Evolutionary conservation across 2,329 filamentous ascomycete genomes (phyloP).

Genomic region (Pseudopithomyces chartarum): DNA sequence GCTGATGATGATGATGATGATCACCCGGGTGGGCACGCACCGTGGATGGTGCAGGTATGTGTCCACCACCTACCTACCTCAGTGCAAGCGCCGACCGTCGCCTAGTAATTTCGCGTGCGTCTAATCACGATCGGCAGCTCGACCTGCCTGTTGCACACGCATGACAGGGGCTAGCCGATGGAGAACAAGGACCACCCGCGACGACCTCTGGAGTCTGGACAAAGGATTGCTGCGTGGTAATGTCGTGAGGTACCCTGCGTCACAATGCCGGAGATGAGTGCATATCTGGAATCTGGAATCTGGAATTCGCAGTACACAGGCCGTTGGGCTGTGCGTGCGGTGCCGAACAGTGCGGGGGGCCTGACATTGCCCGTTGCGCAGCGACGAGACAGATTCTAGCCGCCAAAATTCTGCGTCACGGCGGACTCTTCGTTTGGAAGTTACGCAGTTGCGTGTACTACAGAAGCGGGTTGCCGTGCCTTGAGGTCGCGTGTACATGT

Average conservation of each 20-base stretch:
- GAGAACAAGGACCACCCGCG: neutral
- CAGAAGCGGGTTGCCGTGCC: no score
- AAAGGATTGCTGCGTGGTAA: neutral
- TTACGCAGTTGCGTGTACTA: no score
- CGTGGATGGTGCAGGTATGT: no score
- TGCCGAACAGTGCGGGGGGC: neutral
- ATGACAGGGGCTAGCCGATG: neutral
- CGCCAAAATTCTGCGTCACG: neutral
- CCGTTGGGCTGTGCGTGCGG: neutral
- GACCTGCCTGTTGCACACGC: neutral
- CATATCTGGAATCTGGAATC: neutral
- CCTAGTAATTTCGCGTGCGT: constrained; percentile 4
- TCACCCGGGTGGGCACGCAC: no score
- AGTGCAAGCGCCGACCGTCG: neutral
- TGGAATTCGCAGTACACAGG: no score
- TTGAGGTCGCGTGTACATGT: no score
- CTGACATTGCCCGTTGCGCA: neutral
- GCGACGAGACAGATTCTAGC: neutral
- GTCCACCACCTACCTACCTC: no score
- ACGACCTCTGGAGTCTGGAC: neutral
- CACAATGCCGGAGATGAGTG: neutral
- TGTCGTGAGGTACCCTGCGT: neutral
- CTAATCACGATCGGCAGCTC: neutral
- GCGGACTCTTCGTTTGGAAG: neutral
- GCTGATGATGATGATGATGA: no score